Conservation (phyloP, 495 filamentous ascomycete species). For the Halenospora varia region DNA sequence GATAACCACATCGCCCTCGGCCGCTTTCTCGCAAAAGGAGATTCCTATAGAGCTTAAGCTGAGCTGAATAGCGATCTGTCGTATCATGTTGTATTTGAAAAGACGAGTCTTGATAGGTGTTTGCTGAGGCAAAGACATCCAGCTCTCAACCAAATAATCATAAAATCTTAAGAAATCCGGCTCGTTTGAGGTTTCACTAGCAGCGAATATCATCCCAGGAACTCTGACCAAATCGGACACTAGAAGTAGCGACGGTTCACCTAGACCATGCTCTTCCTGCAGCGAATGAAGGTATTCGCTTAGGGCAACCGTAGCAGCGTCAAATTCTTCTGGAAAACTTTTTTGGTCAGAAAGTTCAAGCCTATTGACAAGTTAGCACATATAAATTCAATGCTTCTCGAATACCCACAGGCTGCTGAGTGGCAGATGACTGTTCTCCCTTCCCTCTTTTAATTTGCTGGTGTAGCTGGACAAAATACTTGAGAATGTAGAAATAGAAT, state of each 20-base stretch:
- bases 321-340: slow-evolving; percentile 19
- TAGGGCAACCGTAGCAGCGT: slow-evolving; percentile 9
- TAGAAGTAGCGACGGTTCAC: slow-evolving; percentile 6
- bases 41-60: slow-evolving; percentile 18
- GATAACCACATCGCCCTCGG: neutral
- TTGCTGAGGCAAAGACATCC: slow-evolving; percentile 18
- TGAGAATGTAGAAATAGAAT: neutral
- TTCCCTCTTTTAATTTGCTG: neutral
- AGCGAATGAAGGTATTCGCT: slow-evolving; percentile 13
- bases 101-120: slow-evolving; percentile 8
- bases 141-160: slow-evolving; percentile 18
- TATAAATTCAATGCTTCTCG: neutral
- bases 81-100: slow-evolving; percentile 23
- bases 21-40: slow-evolving; percentile 9
- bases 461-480: neutral
- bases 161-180: slow-evolving; percentile 17
- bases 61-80: slow-evolving; percentile 22
- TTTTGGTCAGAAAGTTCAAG: slow-evolving; percentile 9
- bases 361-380: neutral
- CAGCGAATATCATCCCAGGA: slow-evolving; percentile 6
- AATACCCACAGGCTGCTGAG: neutral
- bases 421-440: neutral
- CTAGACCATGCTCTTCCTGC: neutral
- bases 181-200: neutral
- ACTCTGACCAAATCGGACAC: slow-evolving; percentile 8